A percentile compares a stretch with the other conserved stretches of the same genome.
Conservation (phyloP, 345 rosid genomes). For the Eucalyptus albens region DNA sequence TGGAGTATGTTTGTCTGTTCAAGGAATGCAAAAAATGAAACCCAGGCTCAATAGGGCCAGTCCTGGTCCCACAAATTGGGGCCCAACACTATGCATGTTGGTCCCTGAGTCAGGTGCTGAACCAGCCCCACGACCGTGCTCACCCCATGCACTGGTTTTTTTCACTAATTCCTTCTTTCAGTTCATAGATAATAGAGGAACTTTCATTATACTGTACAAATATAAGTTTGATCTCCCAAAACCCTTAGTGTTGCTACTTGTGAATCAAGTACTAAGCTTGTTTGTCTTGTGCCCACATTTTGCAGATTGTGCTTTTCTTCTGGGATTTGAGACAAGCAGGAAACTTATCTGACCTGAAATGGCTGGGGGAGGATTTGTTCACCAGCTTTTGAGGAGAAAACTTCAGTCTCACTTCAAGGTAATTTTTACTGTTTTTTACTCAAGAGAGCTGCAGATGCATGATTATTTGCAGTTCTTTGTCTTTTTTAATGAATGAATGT, state of each 20-base stretch:
- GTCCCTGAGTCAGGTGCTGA: background rate
- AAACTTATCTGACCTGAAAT: slow-evolving; percentile 11
- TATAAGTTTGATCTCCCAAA: background rate
- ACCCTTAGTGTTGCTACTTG: background rate
- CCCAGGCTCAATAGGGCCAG: background rate
- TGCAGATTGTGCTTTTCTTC: background rate
- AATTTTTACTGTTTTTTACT: background rate
- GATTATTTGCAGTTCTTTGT: background rate
- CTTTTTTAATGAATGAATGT: background rate
- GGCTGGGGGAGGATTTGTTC: slow-evolving; percentile 68
- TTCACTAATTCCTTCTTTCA: background rate
- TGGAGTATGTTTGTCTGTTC: background rate
- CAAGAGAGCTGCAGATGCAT: background rate
- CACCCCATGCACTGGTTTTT: background rate
- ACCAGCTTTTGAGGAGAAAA: slow-evolving; percentile 68
- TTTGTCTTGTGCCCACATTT: background rate
- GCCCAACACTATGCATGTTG: background rate
- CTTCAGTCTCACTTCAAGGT: slow-evolving; percentile 50
- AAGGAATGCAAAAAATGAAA: background rate
- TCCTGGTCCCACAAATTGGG: background rate
- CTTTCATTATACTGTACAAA: background rate
- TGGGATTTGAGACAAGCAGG: background rate
- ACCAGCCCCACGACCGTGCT: background rate
- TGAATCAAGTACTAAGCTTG: background rate
- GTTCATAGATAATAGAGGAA: background rate